Conservation (phyloP, 23 red algal genomes). For the Gracilaria domingensis region DNA sequence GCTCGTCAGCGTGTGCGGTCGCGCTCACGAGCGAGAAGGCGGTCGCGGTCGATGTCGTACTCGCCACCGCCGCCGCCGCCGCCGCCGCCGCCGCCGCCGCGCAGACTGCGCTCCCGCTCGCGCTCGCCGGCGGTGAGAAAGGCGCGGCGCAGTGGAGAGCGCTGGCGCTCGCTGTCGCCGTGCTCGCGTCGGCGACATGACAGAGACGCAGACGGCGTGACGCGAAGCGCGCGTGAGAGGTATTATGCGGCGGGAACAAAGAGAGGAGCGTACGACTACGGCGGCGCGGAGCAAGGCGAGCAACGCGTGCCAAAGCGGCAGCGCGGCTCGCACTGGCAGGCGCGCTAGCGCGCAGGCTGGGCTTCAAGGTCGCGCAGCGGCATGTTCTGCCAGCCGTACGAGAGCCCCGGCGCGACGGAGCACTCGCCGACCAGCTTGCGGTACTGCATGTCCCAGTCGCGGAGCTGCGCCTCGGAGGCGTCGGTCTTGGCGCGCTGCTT, state of each 20-base stretch:
- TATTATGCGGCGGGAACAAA: background rate
- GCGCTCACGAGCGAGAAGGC: background rate
- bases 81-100: too few relatives aligned
- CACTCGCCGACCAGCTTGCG: constrained; percentile 50
- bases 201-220: background rate
- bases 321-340: background rate
- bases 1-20: background rate
- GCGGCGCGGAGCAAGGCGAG: too few relatives aligned
- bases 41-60: background rate
- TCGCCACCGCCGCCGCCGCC: too few relatives aligned
- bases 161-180: too few relatives aligned
- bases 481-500: constrained; percentile 55
- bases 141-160: too few relatives aligned
- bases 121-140: background rate
- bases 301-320: background rate
- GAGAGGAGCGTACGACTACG: background rate
- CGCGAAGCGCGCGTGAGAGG: background rate
- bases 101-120: background rate
- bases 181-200: too few relatives aligned
- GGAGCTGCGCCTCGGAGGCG: constrained; percentile 40
- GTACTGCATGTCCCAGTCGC: constrained; percentile 64
- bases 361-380: too few relatives aligned
- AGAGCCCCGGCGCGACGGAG: background rate
- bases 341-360: background rate
- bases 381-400: constrained; percentile 42